Base-by-base conservation (phyloP, 2,329 filamentous ascomycete species). In the Ploettnerulaceae sp. region DNA sequence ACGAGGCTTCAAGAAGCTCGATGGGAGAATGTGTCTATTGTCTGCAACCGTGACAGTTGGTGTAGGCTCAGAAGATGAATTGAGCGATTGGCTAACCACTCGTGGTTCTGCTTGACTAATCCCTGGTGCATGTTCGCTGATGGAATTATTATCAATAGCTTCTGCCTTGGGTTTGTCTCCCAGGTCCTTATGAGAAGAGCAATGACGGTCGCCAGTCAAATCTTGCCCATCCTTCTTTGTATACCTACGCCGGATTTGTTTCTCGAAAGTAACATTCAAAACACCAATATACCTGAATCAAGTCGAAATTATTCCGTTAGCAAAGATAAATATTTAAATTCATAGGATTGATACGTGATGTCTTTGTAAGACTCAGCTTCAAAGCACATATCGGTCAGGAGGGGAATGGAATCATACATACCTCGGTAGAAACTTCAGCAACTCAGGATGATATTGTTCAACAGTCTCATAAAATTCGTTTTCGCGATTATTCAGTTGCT, bases 381-480 rank as follows among this genome's bases (percentile, higher is more conserved):
- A 42, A 45, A 48, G 38, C 46, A 35, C 54, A 67, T 69, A 22
- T 66, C 46, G 47, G 34, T 39, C 32, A 39, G 39, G 22, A 48
- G 36, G 43, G 36, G 24, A 51, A 51, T 26, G 38, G 52, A 48
- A 54, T 34, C 28, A 51, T 47, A 48, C 71, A 53, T 71, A 86
- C 82, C 90, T 89, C 55, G 93, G 93, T 54, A 98, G 74, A 64
- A 97, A 98, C 32, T 86, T 81, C 49, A 98, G 71, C 60, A 98
- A 75, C 63, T 95, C 86, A 54, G 89, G 87, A 67, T 98, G 91
- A 57, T 88, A 81, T 61, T 81, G 82, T 71, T 98, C 93, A 60
- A 97, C 88, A 45, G 84, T 93, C 68, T 98, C 93, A 67, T 98
- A 98, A 64, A 98, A 98, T 68, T 95, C 89, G 67, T 98, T 98